Percentiles rank a stretch among this genome's conserved stretches.
These are phyloP conservation scores for Fraxinus angustifolia DNA, from an alignment of 305 asterid genomes.

Conservation along the genomic window DNA sequence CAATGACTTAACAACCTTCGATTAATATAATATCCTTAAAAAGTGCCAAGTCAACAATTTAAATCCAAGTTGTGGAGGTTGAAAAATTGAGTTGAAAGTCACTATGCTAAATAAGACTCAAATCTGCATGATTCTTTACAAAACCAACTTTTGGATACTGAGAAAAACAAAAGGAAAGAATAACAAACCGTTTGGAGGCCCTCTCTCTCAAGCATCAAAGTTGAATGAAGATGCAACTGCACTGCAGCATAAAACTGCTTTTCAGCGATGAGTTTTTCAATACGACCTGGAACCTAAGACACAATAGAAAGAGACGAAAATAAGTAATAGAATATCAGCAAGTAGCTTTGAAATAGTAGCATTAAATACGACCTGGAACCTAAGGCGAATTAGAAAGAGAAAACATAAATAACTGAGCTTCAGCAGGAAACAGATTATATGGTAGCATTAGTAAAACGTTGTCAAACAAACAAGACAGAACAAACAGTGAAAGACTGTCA, in stretches of 20 bases:
- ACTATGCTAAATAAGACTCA: background rate
- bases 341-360: background rate
- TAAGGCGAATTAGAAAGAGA: constrained; percentile 28
- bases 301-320: constrained; percentile 20
- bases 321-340: background rate
- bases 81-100: background rate
- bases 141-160: background rate
- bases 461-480: constrained; percentile 18
- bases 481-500: background rate
- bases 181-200: constrained; percentile 94
- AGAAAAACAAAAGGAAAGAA: constrained; percentile 8
- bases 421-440: constrained; percentile 14
- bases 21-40: background rate
- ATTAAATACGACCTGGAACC: constrained; percentile 82
- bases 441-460: background rate
- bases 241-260: constrained; percentile 98
- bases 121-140: background rate
- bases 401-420: constrained; percentile 18
- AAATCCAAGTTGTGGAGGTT: background rate
- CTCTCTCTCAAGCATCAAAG: constrained; percentile 94
- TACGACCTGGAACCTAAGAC: constrained; percentile 87
- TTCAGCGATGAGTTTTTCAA: constrained; percentile 88
- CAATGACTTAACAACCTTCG: background rate
- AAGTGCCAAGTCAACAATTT: background rate
- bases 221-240: constrained; percentile 87